These are phyloP conservation scores for Cyclotella atomus DNA, from an alignment of 108 stramenopile genomes.

Conservation along the genomic window DNA sequence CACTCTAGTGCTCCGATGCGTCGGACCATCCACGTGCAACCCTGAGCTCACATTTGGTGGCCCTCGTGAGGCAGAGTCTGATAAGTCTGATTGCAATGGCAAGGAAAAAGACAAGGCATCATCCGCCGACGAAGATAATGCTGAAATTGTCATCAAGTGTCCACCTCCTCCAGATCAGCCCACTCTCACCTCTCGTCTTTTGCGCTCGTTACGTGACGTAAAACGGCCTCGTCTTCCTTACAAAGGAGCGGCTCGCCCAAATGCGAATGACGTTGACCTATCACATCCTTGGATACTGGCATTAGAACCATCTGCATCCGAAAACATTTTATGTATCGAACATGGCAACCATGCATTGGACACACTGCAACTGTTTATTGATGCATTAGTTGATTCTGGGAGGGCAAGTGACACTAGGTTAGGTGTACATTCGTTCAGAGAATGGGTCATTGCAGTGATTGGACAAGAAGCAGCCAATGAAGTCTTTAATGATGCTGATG, in stretches of 20 bases:
- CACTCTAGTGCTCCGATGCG: conserved; percentile 62
- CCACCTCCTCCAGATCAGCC: conserved; percentile 18
- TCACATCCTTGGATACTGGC: conserved; percentile 74
- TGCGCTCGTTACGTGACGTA: conserved; percentile 24
- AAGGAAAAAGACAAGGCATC: conserved; percentile 4
- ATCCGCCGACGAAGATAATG: conserved; percentile 10
- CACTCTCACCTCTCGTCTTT: conserved; percentile 14
- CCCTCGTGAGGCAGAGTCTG: conserved; percentile 17
- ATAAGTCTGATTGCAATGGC: not conserved
- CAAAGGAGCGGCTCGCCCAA: conserved; percentile 57
- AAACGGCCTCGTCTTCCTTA: conserved; percentile 50
- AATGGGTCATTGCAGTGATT: conserved; percentile 56
- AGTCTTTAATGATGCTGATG: not conserved
- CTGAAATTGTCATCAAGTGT: not conserved
- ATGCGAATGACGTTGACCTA: conserved; percentile 83
- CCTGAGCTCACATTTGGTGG: conserved; percentile 72
- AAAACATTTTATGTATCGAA: conserved; percentile 49
- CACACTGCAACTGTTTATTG: conserved; percentile 72
- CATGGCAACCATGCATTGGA: conserved; percentile 75
- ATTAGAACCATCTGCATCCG: conserved; percentile 6
- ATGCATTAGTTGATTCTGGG: conserved; percentile 78
- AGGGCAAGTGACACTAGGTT: conserved; percentile 74
- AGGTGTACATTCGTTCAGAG: conserved; percentile 72
- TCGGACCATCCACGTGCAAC: conserved; percentile 65
- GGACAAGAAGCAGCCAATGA: conserved; percentile 6